Conservation (phyloP, 2,329 filamentous ascomycete species). For the Didymellaceae sp. region DNA sequence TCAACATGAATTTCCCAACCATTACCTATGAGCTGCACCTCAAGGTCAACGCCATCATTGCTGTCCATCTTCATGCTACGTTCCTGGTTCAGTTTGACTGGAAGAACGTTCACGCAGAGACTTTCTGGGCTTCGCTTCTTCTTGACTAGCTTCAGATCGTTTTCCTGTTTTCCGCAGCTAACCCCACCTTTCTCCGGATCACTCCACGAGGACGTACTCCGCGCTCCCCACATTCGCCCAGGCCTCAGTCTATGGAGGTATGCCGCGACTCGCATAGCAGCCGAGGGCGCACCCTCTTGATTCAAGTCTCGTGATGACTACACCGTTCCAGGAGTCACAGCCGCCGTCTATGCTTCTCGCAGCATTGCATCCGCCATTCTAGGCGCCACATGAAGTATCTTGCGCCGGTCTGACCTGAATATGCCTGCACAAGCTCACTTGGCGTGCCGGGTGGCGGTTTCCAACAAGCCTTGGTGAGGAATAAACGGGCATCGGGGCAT, state of each 20-base stretch:
- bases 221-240: slow-evolving; percentile 8
- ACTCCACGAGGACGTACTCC: slow-evolving; percentile 29
- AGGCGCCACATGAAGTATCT: slow-evolving; percentile 4
- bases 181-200: slow-evolving; percentile 24
- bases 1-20: too few relatives aligned
- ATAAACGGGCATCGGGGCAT: slow-evolving; percentile 25
- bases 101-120: too few relatives aligned
- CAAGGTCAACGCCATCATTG: too few relatives aligned
- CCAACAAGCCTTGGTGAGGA: slow-evolving; percentile 13
- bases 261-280: slow-evolving; percentile 8
- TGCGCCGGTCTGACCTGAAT: slow-evolving; percentile 14
- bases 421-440: slow-evolving; percentile 27
- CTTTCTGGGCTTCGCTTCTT: too few relatives aligned
- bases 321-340: slow-evolving; percentile 18
- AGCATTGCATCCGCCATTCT: slow-evolving; percentile 24
- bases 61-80: too few relatives aligned
- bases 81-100: too few relatives aligned
- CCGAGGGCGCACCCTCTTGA: slow-evolving; percentile 11
- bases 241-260: too few relatives aligned
- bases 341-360: slow-evolving; percentile 25
- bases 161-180: background rate
- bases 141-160: too few relatives aligned
- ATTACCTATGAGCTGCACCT: too few relatives aligned
- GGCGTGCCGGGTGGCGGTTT: slow-evolving; percentile 27
- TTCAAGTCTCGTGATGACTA: slow-evolving; percentile 18